Percentiles rank a stretch among this genome's conserved stretches.
Conservation (phyloP, 768 basidiomycete species). For the Hypholoma sublateritium region DNA sequence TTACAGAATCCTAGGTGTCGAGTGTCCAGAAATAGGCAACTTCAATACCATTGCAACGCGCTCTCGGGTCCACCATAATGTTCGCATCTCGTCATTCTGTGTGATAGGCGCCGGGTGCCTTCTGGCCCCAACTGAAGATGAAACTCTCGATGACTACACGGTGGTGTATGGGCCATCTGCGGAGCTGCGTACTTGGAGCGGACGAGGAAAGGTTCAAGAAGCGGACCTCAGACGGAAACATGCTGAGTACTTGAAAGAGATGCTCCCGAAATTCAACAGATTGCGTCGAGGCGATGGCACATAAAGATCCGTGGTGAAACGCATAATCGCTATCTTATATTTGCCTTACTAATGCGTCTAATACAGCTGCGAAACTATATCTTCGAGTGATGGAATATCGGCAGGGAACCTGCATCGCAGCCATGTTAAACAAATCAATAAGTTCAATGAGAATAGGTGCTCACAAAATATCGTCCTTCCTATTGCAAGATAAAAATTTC, state of each 20-base stretch:
- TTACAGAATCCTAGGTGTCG: conserved; percentile 58
- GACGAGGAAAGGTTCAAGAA: conserved; percentile 81
- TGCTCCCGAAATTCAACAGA: conserved; percentile 87
- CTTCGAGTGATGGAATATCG: neutral
- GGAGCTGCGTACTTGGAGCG: conserved; percentile 82
- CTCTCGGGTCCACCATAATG: conserved; percentile 79
- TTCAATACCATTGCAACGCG: conserved; percentile 87
- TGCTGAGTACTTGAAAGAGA: conserved; percentile 88
- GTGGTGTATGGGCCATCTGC: conserved; percentile 78
- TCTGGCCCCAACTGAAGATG: conserved; percentile 76
- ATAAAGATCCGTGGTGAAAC: conserved; percentile 22
- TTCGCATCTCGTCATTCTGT: conserved; percentile 78
- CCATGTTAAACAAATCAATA: neutral
- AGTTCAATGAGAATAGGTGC: neutral
- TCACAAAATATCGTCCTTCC: conserved; percentile 11
- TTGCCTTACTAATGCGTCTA: neutral
- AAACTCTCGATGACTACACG: conserved; percentile 79
- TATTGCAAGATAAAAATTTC: conserved; percentile 4
- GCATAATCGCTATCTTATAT: neutral
- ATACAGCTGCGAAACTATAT: neutral
- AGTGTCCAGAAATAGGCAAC: conserved; percentile 81
- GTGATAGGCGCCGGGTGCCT: conserved; percentile 81
- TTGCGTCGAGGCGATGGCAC: conserved; percentile 59
- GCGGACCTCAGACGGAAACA: conserved; percentile 84
- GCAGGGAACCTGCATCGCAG: neutral